A percentile compares a stretch with the other conserved stretches of the same genome.
Conservation (phyloP, 495 filamentous ascomycete genomes). For the Viridothelium virens region DNA sequence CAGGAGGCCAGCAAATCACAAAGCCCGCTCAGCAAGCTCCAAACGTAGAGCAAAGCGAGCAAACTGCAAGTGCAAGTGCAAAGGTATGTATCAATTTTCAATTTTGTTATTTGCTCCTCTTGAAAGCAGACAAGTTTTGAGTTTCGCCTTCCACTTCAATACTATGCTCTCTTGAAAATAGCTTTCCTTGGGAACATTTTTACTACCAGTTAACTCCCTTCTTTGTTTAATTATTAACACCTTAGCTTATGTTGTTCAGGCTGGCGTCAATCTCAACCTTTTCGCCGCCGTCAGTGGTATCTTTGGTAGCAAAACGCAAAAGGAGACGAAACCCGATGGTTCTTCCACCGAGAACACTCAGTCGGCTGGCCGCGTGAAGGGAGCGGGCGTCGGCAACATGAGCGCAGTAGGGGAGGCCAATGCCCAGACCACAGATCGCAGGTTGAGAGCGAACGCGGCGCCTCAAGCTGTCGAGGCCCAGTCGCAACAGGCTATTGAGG, state of each 20-base stretch:
- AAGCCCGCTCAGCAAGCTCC: not conserved
- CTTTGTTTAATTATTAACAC: not conserved
- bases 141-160: not conserved
- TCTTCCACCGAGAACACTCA: slow-evolving; percentile 22
- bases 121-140: not conserved
- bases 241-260: slow-evolving; percentile 20
- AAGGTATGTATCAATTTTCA: slow-evolving; percentile 10
- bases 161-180: not conserved
- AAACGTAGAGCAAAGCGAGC: slow-evolving; percentile 13
- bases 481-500: slow-evolving; percentile 12
- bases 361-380: not conserved
- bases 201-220: not conserved
- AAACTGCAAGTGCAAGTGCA: slow-evolving; percentile 17
- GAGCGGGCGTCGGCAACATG: not conserved
- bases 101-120: not conserved
- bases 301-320: slow-evolving; percentile 29
- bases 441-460: slow-evolving; percentile 8
- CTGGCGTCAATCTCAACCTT: slow-evolving; percentile 35
- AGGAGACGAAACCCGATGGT: slow-evolving; percentile 30
- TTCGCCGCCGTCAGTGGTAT: slow-evolving; percentile 31
- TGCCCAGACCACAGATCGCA: slow-evolving; percentile 15
- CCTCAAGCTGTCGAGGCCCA: slow-evolving; percentile 14
- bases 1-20: slow-evolving; percentile 2
- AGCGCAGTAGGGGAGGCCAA: slow-evolving; percentile 8
- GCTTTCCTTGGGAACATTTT: not conserved